Evolutionary conservation across 495 filamentous ascomycete species (phyloP).

Genomic region (Aspergillus haitiensis): DNA sequence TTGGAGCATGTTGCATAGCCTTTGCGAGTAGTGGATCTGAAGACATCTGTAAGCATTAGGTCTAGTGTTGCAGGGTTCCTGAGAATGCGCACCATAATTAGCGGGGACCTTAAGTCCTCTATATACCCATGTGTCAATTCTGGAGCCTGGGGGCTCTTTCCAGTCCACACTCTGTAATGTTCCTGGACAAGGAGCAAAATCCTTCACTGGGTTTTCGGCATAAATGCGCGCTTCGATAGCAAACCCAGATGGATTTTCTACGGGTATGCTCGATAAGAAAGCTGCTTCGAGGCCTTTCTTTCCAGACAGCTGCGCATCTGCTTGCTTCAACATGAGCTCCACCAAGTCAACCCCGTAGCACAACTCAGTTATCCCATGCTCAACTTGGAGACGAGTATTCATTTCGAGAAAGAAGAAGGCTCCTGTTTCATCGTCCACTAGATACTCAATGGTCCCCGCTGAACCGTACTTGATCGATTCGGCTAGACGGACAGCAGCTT

Average conservation of each 20-base stretch:
- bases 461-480: slow-evolving; percentile 56
- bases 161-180: slow-evolving; percentile 57
- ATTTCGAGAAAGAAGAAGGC: slow-evolving; percentile 69
- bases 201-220: slow-evolving; percentile 58
- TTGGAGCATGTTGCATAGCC: slow-evolving; percentile 53
- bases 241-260: slow-evolving; percentile 37
- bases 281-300: slow-evolving; percentile 40
- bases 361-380: slow-evolving; percentile 65
- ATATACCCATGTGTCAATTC: slow-evolving; percentile 64
- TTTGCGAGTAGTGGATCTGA: slow-evolving; percentile 63
- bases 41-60: slow-evolving; percentile 1
- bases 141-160: slow-evolving; percentile 40
- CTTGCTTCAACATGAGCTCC: slow-evolving; percentile 54
- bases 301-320: slow-evolving; percentile 44
- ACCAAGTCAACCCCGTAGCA: slow-evolving; percentile 62
- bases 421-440: slow-evolving; percentile 58
- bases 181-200: slow-evolving; percentile 59
- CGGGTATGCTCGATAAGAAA: slow-evolving; percentile 36
- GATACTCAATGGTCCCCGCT: slow-evolving; percentile 64
- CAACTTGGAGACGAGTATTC: slow-evolving; percentile 68
- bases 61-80: neutral
- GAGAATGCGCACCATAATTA: slow-evolving; percentile 46
- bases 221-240: slow-evolving; percentile 64
- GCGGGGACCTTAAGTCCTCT: slow-evolving; percentile 55
- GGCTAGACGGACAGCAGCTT: slow-evolving; percentile 53